These are phyloP conservation scores for Boletus subcaerulescens DNA, from an alignment of 768 basidiomycete species.

Conservation along the genomic window DNA sequence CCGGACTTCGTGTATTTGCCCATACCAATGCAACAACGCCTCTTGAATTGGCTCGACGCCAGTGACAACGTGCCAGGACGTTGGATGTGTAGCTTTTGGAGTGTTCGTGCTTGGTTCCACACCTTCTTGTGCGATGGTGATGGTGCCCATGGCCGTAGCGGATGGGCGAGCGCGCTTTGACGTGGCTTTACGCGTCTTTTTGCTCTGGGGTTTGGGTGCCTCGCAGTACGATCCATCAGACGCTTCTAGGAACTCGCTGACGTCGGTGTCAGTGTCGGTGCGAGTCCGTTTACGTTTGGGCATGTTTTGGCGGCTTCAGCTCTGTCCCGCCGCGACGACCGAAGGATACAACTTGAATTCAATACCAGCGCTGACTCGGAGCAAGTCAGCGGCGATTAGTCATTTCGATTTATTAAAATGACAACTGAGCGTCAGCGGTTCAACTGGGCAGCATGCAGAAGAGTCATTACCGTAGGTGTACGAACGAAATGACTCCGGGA, in stretches of 20 bases:
- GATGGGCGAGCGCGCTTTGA: constrained; percentile 11
- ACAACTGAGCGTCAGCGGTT: no score
- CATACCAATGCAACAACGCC: constrained; percentile 70
- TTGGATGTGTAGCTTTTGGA: constrained; percentile 34
- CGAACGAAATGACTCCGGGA: no score
- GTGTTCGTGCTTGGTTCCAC: neutral
- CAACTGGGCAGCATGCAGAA: no score
- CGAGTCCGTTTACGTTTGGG: constrained; percentile 27
- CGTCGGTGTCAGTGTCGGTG: constrained; percentile 12
- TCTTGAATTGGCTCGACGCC: constrained; percentile 39
- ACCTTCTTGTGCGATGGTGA: neutral
- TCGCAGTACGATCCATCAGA: constrained; percentile 26
- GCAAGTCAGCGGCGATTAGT: no score
- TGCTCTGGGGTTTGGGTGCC: constrained; percentile 3
- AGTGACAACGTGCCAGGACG: constrained; percentile 48
- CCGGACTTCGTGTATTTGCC: constrained; percentile 57
- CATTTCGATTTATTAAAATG: no score
- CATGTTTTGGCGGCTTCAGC: constrained; percentile 10
- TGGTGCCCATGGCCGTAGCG: neutral
- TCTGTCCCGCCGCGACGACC: no score
- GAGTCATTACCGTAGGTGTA: no score
- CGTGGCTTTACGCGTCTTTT: constrained; percentile 15
- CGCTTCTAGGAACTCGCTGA: constrained; percentile 5
- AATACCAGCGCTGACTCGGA: no score
- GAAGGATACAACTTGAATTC: no score